phyloP scores from a whole-genome alignment of 2,329 filamentous ascomycete genomes.

The Ilyonectria sp. region DNA sequence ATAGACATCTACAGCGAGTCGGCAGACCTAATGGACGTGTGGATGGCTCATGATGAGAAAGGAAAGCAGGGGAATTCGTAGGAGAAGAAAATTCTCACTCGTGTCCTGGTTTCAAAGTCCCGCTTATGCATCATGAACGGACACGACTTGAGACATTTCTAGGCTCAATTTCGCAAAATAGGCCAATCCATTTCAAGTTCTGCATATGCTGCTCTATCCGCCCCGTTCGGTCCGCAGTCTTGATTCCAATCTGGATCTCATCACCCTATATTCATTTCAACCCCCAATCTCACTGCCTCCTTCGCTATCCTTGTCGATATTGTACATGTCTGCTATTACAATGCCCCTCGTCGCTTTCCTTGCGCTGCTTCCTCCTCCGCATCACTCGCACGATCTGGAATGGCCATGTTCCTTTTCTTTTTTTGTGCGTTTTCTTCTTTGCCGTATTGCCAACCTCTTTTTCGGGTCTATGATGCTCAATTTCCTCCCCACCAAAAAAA shows the following conservation, averaged over 20 bases:
- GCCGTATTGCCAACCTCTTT: constrained; percentile 40
- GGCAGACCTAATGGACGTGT: no score
- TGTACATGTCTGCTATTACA: constrained; percentile 49
- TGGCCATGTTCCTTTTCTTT: constrained; percentile 25
- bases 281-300: constrained; percentile 21
- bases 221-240: constrained; percentile 31
- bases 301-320: constrained; percentile 39
- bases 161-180: constrained; percentile 39
- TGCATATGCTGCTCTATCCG: constrained; percentile 33
- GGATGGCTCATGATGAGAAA: no score
- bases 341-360: constrained; percentile 30
- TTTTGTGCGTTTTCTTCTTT: constrained; percentile 39
- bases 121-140: no score
- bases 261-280: constrained; percentile 45
- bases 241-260: constrained; percentile 47
- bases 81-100: no score
- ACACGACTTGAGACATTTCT: background rate
- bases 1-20: no score
- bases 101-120: no score
- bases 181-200: constrained; percentile 44
- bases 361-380: constrained; percentile 14
- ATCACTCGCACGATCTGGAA: constrained; percentile 23
- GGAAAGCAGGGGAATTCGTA: no score
- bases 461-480: constrained; percentile 50
- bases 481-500: constrained; percentile 37